phyloP scores from a whole-genome alignment of 345 rosid species.

The Eutrema japonicum region DNA sequence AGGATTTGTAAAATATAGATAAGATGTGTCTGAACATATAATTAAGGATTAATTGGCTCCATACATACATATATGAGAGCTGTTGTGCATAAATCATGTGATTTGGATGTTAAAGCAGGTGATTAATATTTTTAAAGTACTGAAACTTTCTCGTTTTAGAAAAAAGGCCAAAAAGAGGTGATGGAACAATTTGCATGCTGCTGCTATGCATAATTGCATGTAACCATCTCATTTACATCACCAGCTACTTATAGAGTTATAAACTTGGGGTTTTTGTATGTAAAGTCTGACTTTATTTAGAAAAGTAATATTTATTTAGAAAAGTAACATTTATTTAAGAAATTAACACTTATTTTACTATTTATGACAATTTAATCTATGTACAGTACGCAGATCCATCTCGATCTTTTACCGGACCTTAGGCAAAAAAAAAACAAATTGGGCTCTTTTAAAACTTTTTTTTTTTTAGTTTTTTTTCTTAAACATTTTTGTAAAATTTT shows the following conservation, averaged over 20 bases:
- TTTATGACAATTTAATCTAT: no score
- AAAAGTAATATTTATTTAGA: no score
- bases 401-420: no score
- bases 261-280: no score
- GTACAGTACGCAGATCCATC: no score
- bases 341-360: no score
- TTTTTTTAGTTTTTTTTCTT: no score
- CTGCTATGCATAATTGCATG: conserved; percentile 32
- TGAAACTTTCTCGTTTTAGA: conserved; percentile 30
- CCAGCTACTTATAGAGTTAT: neutral
- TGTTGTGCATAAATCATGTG: conserved; percentile 41
- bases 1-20: neutral
- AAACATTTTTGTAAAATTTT: no score
- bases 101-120: conserved; percentile 15
- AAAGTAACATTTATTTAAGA: no score
- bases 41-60: neutral
- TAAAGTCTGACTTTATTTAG: no score
- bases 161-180: neutral
- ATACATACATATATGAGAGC: conserved; percentile 26
- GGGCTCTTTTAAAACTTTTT: no score
- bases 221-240: conserved; percentile 1
- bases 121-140: neutral
- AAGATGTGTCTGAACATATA: neutral
- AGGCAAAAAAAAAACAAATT: no score
- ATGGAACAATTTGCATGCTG: conserved; percentile 23